Conservation (phyloP, 805 yeast genomes). For the Candida takata region DNA sequence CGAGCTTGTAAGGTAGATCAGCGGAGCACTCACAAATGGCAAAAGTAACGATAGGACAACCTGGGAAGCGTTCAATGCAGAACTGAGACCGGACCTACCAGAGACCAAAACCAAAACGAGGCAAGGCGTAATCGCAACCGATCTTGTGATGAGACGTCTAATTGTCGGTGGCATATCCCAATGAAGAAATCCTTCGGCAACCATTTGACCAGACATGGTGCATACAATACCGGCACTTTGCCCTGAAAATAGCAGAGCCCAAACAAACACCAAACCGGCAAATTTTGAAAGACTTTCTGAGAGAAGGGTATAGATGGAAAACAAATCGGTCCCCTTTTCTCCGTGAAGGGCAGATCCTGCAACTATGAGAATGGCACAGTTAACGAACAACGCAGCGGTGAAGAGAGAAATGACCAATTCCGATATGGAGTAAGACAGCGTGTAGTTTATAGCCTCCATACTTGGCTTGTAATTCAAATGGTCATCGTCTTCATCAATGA, state of each 20-base stretch:
- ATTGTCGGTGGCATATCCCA: conserved; percentile 79
- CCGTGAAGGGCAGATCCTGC: conserved; percentile 81
- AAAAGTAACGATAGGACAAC: conserved; percentile 73
- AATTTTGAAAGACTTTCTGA: conserved; percentile 55
- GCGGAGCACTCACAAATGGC: conserved; percentile 86
- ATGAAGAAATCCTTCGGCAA: conserved; percentile 80
- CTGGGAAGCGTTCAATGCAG: conserved; percentile 76
- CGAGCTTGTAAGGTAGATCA: conserved; percentile 71
- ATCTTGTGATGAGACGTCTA: conserved; percentile 74
- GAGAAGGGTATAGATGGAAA: conserved; percentile 68
- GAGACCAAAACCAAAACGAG: conserved; percentile 62
- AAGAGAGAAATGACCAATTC: conserved; percentile 78
- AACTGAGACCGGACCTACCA: conserved; percentile 76
- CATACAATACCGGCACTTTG: conserved; percentile 95
- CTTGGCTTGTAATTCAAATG: conserved; percentile 64
- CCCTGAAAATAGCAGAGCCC: conserved; percentile 80
- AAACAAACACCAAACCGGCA: conserved; percentile 79
- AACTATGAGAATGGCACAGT: conserved; percentile 81
- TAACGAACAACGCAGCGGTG: conserved; percentile 87
- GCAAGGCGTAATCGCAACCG: conserved; percentile 83
- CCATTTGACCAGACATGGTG: conserved; percentile 91
- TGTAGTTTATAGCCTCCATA: conserved; percentile 70
- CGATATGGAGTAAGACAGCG: conserved; percentile 74
- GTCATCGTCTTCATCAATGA: conserved; percentile 23
- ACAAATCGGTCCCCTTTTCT: conserved; percentile 54